These are phyloP conservation scores for Scheffersomyces cryptocercus DNA, from an alignment of 1,139 yeast genomes.

Conservation along the genomic window DNA sequence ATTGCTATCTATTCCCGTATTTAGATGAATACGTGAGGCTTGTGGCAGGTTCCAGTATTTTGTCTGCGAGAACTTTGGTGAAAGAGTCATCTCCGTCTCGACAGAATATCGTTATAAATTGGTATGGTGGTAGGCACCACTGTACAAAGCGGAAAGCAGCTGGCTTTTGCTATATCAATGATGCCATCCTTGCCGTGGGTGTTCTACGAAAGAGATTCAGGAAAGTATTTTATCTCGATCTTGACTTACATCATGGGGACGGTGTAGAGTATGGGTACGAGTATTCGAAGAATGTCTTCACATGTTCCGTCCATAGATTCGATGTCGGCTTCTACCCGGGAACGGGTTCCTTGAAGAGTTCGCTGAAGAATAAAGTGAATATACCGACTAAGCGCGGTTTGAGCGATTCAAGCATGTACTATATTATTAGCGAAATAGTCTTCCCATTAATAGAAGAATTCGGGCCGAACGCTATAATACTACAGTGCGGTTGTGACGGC, in stretches of 20 bases:
- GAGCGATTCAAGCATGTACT: slow-evolving; percentile 41
- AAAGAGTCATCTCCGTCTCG: slow-evolving; percentile 5
- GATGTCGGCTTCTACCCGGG: slow-evolving; percentile 78
- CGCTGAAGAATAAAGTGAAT: slow-evolving; percentile 43
- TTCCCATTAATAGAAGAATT: slow-evolving; percentile 40
- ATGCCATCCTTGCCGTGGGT: slow-evolving; percentile 57
- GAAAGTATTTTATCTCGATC: slow-evolving; percentile 63
- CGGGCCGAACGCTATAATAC: slow-evolving; percentile 54
- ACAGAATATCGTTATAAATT: slow-evolving; percentile 54
- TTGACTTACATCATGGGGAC: slow-evolving; percentile 80
- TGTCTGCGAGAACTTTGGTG: slow-evolving; percentile 42
- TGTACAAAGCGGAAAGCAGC: slow-evolving; percentile 56
- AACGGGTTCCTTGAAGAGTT: slow-evolving; percentile 47
- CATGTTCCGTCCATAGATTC: slow-evolving; percentile 64
- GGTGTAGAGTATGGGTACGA: slow-evolving; percentile 72
- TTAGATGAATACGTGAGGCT: slow-evolving; percentile 51
- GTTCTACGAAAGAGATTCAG: slow-evolving; percentile 45
- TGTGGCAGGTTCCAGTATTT: slow-evolving; percentile 60
- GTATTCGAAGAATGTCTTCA: slow-evolving; percentile 55
- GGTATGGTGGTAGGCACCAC: slow-evolving; percentile 86
- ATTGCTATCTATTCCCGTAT: slow-evolving; percentile 64
- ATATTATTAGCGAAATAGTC: slow-evolving; percentile 43
- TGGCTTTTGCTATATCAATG: slow-evolving; percentile 78
- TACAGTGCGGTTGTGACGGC: slow-evolving; percentile 78
- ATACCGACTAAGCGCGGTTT: slow-evolving; percentile 62